Evolutionary conservation across 306 rosid species (phyloP).

Genomic region (Pterocarpus santalinus): DNA sequence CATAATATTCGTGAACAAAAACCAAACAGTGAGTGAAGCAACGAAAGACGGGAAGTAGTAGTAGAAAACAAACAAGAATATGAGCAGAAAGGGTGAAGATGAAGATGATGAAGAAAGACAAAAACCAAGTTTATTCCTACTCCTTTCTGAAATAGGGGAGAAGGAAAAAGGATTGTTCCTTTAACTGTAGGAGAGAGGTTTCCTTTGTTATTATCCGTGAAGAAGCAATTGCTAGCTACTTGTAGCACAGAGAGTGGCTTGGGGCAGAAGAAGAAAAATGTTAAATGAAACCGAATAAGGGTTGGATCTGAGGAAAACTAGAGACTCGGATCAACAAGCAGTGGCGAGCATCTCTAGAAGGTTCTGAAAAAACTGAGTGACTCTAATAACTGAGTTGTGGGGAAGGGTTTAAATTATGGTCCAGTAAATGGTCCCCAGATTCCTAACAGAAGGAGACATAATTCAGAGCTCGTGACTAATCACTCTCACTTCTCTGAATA

Average conservation of each 20-base stretch:
- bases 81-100: constrained; percentile 14
- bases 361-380: constrained; percentile 37
- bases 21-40: constrained; percentile 1
- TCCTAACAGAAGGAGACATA: constrained; percentile 47
- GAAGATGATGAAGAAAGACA: constrained; percentile 10
- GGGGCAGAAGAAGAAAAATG: constrained; percentile 27
- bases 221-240: neutral
- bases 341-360: constrained; percentile 53
- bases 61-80: constrained; percentile 7
- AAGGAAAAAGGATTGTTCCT: constrained; percentile 14
- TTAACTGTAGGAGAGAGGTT: constrained; percentile 15
- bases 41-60: neutral
- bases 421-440: constrained; percentile 68
- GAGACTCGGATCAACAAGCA: constrained; percentile 43
- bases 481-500: constrained; percentile 54
- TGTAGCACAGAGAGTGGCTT: neutral
- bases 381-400: neutral
- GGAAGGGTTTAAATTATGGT: constrained; percentile 11
- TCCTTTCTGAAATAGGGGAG: constrained; percentile 20
- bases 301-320: constrained; percentile 1
- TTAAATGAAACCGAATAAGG: constrained; percentile 33
- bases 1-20: constrained; percentile 1
- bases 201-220: constrained; percentile 24
- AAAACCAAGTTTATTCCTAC: neutral
- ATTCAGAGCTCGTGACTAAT: constrained; percentile 51